These are phyloP conservation scores for Dactylella cylindrospora DNA, from an alignment of 2,329 filamentous ascomycete genomes.

Conservation along the genomic window DNA sequence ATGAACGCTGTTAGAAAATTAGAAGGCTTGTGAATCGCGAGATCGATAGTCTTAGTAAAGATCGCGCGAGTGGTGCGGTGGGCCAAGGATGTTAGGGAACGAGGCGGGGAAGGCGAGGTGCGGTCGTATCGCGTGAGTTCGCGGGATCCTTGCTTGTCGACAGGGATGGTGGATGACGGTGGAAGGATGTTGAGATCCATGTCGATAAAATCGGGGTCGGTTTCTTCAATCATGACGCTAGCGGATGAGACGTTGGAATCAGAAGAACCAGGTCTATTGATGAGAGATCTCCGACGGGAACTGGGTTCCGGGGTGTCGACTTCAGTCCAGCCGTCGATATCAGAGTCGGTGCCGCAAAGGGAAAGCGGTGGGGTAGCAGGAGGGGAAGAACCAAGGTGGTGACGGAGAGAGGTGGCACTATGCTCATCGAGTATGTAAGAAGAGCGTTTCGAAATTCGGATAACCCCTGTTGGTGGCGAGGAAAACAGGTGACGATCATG, in stretches of 20 bases:
- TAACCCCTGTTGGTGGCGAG: no score
- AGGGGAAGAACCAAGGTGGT: slow-evolving; percentile 15
- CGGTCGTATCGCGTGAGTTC: slow-evolving; percentile 10
- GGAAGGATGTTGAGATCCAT: slow-evolving; percentile 22
- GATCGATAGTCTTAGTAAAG: slow-evolving; percentile 21
- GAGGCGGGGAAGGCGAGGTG: slow-evolving; percentile 12
- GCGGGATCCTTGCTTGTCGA: slow-evolving; percentile 1
- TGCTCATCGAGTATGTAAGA: no score
- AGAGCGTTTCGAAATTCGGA: neutral
- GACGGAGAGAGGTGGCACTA: neutral
- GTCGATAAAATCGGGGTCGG: slow-evolving; percentile 9
- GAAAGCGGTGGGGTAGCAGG: slow-evolving; percentile 31
- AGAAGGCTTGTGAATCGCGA: slow-evolving; percentile 24
- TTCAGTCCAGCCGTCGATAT: slow-evolving; percentile 16
- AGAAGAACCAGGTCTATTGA: slow-evolving; percentile 1
- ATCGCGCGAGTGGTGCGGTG: slow-evolving; percentile 26
- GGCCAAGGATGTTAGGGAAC: slow-evolving; percentile 27
- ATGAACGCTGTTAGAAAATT: slow-evolving; percentile 25
- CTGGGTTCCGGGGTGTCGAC: slow-evolving; percentile 13
- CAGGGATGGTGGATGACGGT: slow-evolving; percentile 5
- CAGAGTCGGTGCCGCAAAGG: slow-evolving; percentile 11
- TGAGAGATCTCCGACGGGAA: neutral
- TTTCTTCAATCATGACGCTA: slow-evolving; percentile 12
- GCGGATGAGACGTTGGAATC: neutral
- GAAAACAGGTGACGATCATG: neutral